A percentile compares a stretch with the other conserved stretches of the same genome.
These are phyloP conservation scores for Calendula officinalis DNA, from an alignment of 129 eudicot genomes.

Conservation along the genomic window DNA sequence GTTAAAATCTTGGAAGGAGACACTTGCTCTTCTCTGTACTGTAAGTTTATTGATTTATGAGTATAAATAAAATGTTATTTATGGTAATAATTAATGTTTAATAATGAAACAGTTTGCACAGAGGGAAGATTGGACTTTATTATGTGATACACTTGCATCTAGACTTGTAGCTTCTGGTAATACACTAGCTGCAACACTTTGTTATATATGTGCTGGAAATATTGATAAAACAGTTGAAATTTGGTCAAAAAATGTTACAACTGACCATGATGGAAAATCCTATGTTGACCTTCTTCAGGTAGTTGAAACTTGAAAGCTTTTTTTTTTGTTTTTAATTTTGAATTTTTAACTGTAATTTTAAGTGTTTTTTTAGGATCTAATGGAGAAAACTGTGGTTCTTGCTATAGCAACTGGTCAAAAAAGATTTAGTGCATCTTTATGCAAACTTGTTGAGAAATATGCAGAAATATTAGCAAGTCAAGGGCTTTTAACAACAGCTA, in stretches of 20 bases:
- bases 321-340: conserved; percentile 4
- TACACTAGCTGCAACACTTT: conserved; percentile 74
- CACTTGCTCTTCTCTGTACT: conserved; percentile 89
- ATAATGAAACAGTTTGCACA: conserved; percentile 67
- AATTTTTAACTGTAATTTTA: conserved; percentile 10
- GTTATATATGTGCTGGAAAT: conserved; percentile 93
- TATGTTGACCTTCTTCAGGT: conserved; percentile 86
- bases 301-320: conserved; percentile 18
- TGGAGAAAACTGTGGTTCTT: conserved; percentile 95
- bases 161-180: conserved; percentile 72
- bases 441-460: conserved; percentile 90
- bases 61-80: background rate
- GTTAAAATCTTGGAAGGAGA: conserved; percentile 89
- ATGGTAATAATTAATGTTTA: conserved; percentile 17
- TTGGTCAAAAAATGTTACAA: conserved; percentile 71
- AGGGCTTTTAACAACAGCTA: conserved; percentile 82
- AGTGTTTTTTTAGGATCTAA: conserved; percentile 54
- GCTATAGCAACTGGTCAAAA: conserved; percentile 89
- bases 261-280: conserved; percentile 65
- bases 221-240: conserved; percentile 84
- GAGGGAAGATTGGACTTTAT: conserved; percentile 78
- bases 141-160: conserved; percentile 87
- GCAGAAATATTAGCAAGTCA: conserved; percentile 95
- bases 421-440: conserved; percentile 75
- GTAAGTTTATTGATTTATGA: conserved; percentile 48